phyloP scores from a whole-genome alignment of 495 filamentous ascomycete genomes.

The Trichocladium uniseriatum region DNA sequence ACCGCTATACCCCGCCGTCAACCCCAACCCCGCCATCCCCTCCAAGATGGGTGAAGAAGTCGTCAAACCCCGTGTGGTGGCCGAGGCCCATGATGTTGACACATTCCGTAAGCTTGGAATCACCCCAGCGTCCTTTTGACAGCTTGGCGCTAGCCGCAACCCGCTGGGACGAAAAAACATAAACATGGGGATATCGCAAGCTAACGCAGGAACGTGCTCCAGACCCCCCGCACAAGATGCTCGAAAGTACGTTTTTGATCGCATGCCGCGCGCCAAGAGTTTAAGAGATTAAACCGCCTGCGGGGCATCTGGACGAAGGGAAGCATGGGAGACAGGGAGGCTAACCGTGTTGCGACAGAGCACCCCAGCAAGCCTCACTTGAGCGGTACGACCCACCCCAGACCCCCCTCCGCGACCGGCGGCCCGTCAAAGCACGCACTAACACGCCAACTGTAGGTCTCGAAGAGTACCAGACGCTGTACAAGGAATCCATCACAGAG shows the following conservation, averaged over 20 bases:
- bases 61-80: slow-evolving; percentile 59
- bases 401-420: background rate
- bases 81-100: slow-evolving; percentile 77
- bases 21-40: slow-evolving; percentile 12
- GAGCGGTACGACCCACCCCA: slow-evolving; percentile 25
- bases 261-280: slow-evolving; percentile 14
- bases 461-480: slow-evolving; percentile 84
- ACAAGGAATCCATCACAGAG: slow-evolving; percentile 91
- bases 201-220: background rate
- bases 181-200: background rate
- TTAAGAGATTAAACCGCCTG: slow-evolving; percentile 4
- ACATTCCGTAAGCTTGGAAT: slow-evolving; percentile 52
- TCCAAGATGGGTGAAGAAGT: slow-evolving; percentile 57
- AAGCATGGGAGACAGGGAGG: slow-evolving; percentile 9
- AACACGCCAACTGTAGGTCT: slow-evolving; percentile 35
- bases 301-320: slow-evolving; percentile 25
- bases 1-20: slow-evolving; percentile 19
- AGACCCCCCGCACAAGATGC: slow-evolving; percentile 48
- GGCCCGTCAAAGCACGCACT: slow-evolving; percentile 6
- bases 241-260: slow-evolving; percentile 44
- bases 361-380: slow-evolving; percentile 52
- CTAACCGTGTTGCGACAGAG: slow-evolving; percentile 37
- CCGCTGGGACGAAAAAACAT: background rate
- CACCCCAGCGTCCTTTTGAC: slow-evolving; percentile 6
- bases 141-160: background rate